Evolutionary conservation across 1,284 basidiomycete genomes (phyloP).

Genomic region (Heterobasidion irregulare): DNA sequence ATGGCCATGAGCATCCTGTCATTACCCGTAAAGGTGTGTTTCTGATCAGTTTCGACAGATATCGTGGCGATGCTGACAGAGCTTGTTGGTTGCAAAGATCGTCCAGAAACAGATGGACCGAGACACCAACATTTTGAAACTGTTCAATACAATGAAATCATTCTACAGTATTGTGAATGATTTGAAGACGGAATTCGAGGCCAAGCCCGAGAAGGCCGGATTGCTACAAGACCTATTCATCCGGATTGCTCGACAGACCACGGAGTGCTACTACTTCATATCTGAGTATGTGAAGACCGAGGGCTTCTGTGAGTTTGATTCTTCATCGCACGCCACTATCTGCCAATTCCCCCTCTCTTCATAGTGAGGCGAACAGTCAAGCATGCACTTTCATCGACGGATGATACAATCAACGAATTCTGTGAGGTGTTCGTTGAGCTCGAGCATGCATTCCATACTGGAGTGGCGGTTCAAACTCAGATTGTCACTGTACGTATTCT

Average conservation of each 20-base stretch:
- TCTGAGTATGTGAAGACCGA: not conserved
- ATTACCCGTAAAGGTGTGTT: not conserved
- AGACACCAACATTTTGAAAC: not conserved
- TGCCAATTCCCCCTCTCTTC: not conserved
- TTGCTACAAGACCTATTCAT: not conserved
- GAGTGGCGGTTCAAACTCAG: not conserved
- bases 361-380: not conserved
- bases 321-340: not conserved
- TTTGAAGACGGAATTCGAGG: not conserved
- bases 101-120: not conserved
- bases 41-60: not conserved
- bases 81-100: not conserved
- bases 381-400: not conserved
- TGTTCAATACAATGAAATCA: not conserved
- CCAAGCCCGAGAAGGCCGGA: not conserved
- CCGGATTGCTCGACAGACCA: not conserved
- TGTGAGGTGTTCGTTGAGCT: not conserved
- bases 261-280: not conserved
- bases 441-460: not conserved
- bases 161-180: not conserved
- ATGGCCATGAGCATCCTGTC: not conserved
- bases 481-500: not conserved
- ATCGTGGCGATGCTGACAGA: not conserved
- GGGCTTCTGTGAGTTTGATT: not conserved
- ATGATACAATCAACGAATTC: not conserved